Conservation (phyloP, 75 land plant genomes). For the Adiantum capillusveneris region DNA sequence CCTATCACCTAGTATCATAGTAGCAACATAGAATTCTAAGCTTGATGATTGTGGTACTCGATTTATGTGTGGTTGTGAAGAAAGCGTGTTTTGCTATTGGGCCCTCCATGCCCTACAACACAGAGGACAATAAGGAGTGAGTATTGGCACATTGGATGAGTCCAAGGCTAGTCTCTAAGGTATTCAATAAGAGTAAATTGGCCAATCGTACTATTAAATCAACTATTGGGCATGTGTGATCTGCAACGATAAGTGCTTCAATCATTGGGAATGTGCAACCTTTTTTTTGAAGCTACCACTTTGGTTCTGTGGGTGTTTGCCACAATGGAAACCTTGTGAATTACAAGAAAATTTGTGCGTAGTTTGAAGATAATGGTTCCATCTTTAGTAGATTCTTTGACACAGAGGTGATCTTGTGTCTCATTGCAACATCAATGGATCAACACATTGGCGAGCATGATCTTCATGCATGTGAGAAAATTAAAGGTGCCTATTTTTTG, state of each 20-base stretch:
- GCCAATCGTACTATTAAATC: neutral
- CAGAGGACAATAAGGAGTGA: conserved; percentile 29
- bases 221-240: conserved; percentile 23
- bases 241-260: conserved; percentile 23
- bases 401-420: conserved; percentile 28
- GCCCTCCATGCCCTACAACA: conserved; percentile 30
- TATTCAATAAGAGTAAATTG: conserved; percentile 11
- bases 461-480: conserved; percentile 37
- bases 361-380: conserved; percentile 16
- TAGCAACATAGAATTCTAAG: too few relatives aligned
- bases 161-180: conserved; percentile 20
- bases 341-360: conserved; percentile 12
- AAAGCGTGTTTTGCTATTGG: conserved; percentile 24
- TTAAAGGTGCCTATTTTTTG: conserved; percentile 83
- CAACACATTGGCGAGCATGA: conserved; percentile 15
- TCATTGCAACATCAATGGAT: conserved; percentile 35
- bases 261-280: conserved; percentile 17
- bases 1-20: too few relatives aligned
- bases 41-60: too few relatives aligned
- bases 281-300: conserved; percentile 13
- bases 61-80: conserved; percentile 23
- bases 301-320: conserved; percentile 18
- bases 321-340: conserved; percentile 26
- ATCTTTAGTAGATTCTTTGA: conserved; percentile 19
- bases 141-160: conserved; percentile 10